Conservation (phyloP, 2,329 filamentous ascomycete genomes). For the Sclerotinia trifoliorum region DNA sequence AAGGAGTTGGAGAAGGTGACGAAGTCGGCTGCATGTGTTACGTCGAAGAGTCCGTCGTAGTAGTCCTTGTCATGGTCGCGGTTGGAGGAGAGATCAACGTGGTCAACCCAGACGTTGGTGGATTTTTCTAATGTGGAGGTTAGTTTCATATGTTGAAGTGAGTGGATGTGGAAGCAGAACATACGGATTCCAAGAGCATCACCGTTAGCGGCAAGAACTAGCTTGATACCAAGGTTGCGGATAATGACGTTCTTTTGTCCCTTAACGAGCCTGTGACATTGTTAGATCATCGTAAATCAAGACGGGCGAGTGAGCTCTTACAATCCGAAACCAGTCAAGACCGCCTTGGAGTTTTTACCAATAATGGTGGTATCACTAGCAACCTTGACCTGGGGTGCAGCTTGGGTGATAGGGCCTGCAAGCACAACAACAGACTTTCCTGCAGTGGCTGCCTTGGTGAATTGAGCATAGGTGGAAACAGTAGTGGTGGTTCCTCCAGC, state of each 20-base stretch:
- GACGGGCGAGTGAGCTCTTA: background rate
- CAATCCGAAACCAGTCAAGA: conserved; percentile 20
- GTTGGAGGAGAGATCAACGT: conserved; percentile 38
- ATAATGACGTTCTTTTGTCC: conserved; percentile 53
- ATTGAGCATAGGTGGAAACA: conserved; percentile 46
- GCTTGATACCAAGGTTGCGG: conserved; percentile 54
- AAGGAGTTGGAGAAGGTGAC: conserved; percentile 46
- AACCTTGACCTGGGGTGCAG: conserved; percentile 9
- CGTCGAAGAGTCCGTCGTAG: conserved; percentile 47
- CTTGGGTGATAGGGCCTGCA: conserved; percentile 8
- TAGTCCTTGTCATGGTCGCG: conserved; percentile 44
- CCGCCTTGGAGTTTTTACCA: background rate
- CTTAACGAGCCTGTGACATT: conserved; percentile 7
- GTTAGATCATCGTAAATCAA: background rate
- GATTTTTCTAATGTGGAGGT: conserved; percentile 1
- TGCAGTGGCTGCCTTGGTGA: conserved; percentile 29
- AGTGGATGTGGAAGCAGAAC: conserved; percentile 25
- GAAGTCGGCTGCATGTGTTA: conserved; percentile 47
- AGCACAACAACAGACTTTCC: conserved; percentile 18
- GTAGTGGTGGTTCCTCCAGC: conserved; percentile 46
- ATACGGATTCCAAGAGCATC: conserved; percentile 52
- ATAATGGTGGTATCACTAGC: conserved; percentile 21
- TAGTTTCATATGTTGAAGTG: background rate
- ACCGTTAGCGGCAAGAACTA: conserved; percentile 47
- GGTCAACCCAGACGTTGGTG: conserved; percentile 20